Evolutionary conservation across 1,284 basidiomycete genomes (phyloP), one percentile per base, ranked within the genome.

Genomic region (Sanghuangporus weigelae): DNA sequence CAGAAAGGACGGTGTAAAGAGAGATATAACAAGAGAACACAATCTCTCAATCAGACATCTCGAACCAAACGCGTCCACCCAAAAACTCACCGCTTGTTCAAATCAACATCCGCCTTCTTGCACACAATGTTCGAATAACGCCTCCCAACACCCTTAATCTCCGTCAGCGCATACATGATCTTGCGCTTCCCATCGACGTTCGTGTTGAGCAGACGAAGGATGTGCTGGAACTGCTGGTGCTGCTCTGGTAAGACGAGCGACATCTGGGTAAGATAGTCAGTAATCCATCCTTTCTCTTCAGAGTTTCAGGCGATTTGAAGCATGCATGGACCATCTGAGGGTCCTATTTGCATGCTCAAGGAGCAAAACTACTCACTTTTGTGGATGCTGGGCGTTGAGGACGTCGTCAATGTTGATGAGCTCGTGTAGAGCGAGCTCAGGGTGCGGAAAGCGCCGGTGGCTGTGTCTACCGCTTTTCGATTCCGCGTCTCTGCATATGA

Each of bases 81-180:
- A 40, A 42, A 51, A n/a, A 81, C 91, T 68, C 73, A 97, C 96
- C 97, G 93, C 84, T 99, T 99, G 85, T 87, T 92, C 70, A 99
- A 87, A 77, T 99, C 96, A 65, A 99, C 93, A 83, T 99, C 97
- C 71, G 97, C 97, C 86, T 99, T 99, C 84, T 99, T 99, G 90
- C 96, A 98, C 72, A 99, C 96, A 74, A 99, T 83, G 83, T 99
- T 99, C 77, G 97, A 89, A 82, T 98, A 99, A 67, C 97, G 92
- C 69, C 97, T 91, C 75, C 97, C 97, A 69, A 99, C 96, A 91
- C 97, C 97, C 86, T 98, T 98, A 86, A 99, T 99, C 84, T 99
- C 95, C 60, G 95, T 97, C 82, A 97, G 77, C 73, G 95, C 90
- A 78, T 93, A 97, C 94, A 96, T 96, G 78, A 98, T 92, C 85